Evolutionary conservation across 108 stramenopile species (phyloP), one percentile per base, ranked within the genome.

Genomic region (Pseudonitzschia multiseries): DNA sequence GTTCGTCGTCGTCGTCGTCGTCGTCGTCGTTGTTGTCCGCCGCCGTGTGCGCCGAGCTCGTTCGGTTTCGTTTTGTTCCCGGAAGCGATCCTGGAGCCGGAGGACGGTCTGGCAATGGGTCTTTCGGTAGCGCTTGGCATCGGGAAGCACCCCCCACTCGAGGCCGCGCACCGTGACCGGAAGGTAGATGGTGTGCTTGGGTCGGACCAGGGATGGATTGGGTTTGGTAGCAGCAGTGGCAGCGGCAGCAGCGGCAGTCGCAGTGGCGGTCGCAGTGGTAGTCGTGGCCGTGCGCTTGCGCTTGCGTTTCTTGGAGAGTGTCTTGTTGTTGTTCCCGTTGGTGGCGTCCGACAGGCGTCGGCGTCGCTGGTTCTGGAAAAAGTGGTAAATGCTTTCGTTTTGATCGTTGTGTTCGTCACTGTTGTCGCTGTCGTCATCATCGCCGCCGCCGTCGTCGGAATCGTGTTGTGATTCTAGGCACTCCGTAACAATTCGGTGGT

Each of bases 21-120:
- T 62, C 32, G 31, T 33, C 26, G 36, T 36, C 8, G 2, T 62
- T 14, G 26, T 62, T 24, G 32, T 84, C 20, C 83, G 77, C 88
- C 86, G 88, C 1, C 82, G 78, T 44, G 89, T 87, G 0, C 86
- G 86, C 29, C n/a, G 15, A 31, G 26, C 1, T 27, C 13, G 12
- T 20, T 57, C 9, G 10, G 36, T 28, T 31, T 64, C 33, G 27
- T 26, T 62, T 33, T 24, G 40, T 17, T 68, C 26, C 24, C 24
- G 28, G 36, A 74, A 29, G 21, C 68, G 67, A 18, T 60, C 46
- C 50, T 76, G 75, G 62, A 57, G 69, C 0, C 51, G 20, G 5
- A 78, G 71, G 29, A 78, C 67, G 29, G 48, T 53, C 40, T 61
- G 65, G 36, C 57, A 41, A 29, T 78, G 77, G 14, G 56, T 33